Evolutionary conservation across 192 early-diverging fungal species (phyloP).

Genomic region (Coemansia sp.): DNA sequence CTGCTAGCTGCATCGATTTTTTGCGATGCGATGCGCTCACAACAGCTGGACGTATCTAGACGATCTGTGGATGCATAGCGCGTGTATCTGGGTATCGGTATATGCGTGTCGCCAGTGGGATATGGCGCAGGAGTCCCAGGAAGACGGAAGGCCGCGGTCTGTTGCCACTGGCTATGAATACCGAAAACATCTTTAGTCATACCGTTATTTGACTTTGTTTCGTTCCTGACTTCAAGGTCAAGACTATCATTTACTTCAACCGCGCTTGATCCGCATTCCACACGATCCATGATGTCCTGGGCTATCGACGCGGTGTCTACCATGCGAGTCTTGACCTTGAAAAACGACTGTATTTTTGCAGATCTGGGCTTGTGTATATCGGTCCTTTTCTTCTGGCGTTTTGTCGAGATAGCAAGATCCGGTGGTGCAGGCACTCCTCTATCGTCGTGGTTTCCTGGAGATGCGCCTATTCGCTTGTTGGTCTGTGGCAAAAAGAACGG

Average conservation of each 20-base stretch:
- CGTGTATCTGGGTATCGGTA: constrained; percentile 21
- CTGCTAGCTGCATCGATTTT: constrained; percentile 6
- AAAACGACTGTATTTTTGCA: constrained; percentile 45
- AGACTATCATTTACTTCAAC: not conserved
- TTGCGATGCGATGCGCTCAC: not conserved
- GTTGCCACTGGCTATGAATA: not conserved
- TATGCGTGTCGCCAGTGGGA: constrained; percentile 27
- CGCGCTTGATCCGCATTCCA: not conserved
- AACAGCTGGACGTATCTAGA: not conserved
- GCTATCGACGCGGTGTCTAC: not conserved
- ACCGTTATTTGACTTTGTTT: not conserved
- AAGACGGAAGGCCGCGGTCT: constrained; percentile 14
- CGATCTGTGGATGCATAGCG: not conserved
- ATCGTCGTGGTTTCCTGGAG: not conserved
- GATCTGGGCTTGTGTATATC: constrained; percentile 1
- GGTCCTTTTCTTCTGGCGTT: constrained; percentile 34
- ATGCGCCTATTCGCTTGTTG: constrained; percentile 16
- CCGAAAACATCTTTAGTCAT: not conserved
- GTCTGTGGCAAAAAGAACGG: constrained; percentile 43
- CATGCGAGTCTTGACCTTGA: constrained; percentile 13
- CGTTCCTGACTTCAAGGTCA: not conserved
- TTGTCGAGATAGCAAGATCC: constrained; percentile 8
- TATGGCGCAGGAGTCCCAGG: constrained; percentile 31
- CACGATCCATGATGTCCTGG: not conserved
- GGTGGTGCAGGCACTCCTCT: no score